Evolutionary conservation across 2,329 filamentous ascomycete species (phyloP), one percentile per base, ranked within the genome.

Genomic region (Aspergillus latus): DNA sequence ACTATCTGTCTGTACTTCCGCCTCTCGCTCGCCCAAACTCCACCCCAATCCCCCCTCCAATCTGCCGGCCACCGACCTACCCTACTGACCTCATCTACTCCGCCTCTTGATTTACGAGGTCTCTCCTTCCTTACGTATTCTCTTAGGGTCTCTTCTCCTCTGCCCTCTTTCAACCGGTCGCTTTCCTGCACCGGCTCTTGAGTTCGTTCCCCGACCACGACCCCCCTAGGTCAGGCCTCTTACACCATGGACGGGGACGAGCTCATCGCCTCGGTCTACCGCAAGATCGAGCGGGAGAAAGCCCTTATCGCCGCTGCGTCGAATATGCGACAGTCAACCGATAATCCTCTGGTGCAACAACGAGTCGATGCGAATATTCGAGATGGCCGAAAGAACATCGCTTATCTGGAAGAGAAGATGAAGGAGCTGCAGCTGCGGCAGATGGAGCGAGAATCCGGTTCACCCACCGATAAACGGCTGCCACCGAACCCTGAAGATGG

Each of bases 221-320:
- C 50, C 54, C 49, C 36, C 36, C 44, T 54, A 47, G 56, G 40
- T 45, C 49, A 52, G 32, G 50, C 51, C 49, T 52, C 43, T 58
- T 71, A 73, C 74, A 79, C 64, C 71, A 86, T 85, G 79, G 80
- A 78, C 60, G 80, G 79, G 72, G 83, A 87, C 70, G 81, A 85
- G 65, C 80, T 84, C 63, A 82, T 86, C 76, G 86, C 86, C 77
- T 89, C 91, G 75, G 92, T 99, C 78, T 86, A 89, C 79, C 89
- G 88, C 80, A 97, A 99, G 88, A 97, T 99, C 76, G 91, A 97
- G 82, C 88, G 93, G 74, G 94, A 99, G 78, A 93, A 92, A 82
- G 89, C 88, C 68, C 87, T 97, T 71, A 94, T 99, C 81, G 89
- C 89, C 75, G 93, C 91, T 68, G 93, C 93, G 66, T 94, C 90